Conservation (phyloP, 495 filamentous ascomycete species). For the Hypomontagnella submonticulosa region DNA sequence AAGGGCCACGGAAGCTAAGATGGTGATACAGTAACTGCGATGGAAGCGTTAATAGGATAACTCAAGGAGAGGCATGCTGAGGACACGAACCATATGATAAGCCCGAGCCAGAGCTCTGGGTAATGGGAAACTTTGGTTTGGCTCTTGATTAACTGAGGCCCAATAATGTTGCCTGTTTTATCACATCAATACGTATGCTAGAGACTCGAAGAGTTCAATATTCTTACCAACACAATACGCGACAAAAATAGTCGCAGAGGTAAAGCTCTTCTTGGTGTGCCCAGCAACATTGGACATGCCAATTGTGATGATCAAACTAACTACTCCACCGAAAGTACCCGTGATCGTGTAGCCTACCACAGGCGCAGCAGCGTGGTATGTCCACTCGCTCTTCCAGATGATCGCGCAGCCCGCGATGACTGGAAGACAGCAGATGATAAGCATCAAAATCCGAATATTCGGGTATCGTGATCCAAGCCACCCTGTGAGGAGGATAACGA, state of each 20-base stretch:
- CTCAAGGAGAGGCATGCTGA: not conserved
- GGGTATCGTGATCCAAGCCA: constrained; percentile 67
- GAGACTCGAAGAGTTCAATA: constrained; percentile 48
- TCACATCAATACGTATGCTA: constrained; percentile 10
- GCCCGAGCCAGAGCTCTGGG: constrained; percentile 73
- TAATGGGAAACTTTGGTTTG: constrained; percentile 72
- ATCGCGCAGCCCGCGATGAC: constrained; percentile 78
- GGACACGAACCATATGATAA: constrained; percentile 73
- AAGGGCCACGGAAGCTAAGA: constrained; percentile 63
- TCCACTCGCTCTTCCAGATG: constrained; percentile 79
- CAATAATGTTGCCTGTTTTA: constrained; percentile 64
- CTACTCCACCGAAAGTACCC: constrained; percentile 75
- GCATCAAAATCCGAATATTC: constrained; percentile 73
- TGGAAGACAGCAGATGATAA: constrained; percentile 72
- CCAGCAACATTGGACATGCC: constrained; percentile 80
- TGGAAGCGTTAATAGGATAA: constrained; percentile 18
- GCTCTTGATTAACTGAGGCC: constrained; percentile 74
- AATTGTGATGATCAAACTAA: constrained; percentile 71
- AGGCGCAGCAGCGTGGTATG: constrained; percentile 68
- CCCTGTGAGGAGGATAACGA: constrained; percentile 72
- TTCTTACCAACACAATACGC: constrained; percentile 73
- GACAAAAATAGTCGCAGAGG: constrained; percentile 77
- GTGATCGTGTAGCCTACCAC: constrained; percentile 76
- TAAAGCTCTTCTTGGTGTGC: constrained; percentile 80
- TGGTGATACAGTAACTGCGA: constrained; percentile 74